These are phyloP conservation scores for Skeletonema grethae DNA, from an alignment of 108 stramenopile species.

Conservation along the genomic window DNA sequence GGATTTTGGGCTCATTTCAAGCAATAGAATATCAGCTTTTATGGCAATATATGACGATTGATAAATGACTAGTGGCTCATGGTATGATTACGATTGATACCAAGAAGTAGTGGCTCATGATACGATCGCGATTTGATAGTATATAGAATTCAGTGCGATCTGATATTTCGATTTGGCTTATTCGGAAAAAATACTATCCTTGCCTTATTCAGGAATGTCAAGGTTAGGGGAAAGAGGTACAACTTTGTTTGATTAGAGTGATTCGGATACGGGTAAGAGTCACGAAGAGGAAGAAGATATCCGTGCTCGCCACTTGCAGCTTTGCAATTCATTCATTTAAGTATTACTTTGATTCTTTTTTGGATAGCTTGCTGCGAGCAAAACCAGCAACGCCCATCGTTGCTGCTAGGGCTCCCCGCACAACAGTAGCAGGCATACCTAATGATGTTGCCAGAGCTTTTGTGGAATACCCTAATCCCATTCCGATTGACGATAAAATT, in stretches of 20 bases:
- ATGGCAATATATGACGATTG: slow-evolving; percentile 32
- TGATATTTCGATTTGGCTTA: too few species aligned
- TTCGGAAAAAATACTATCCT: too few species aligned
- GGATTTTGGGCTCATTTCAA: slow-evolving; percentile 45
- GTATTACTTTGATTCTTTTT: background rate
- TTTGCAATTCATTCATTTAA: too few species aligned
- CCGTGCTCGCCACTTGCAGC: too few species aligned
- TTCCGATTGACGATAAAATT: slow-evolving; percentile 12
- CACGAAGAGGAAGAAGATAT: too few species aligned
- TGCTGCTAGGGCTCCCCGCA: background rate
- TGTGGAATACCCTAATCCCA: slow-evolving; percentile 7
- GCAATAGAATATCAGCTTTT: slow-evolving; percentile 17
- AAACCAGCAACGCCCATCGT: background rate
- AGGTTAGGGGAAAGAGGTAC: too few species aligned
- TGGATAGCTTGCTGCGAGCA: slow-evolving; percentile 1
- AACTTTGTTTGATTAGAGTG: too few species aligned
- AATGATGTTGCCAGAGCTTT: background rate
- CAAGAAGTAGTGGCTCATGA: background rate
- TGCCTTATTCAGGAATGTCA: too few species aligned
- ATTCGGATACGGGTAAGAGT: too few species aligned
- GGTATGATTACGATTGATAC: too few species aligned
- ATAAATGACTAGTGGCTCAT: background rate
- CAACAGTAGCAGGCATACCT: background rate
- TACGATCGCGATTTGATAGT: too few species aligned
- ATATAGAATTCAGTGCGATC: too few species aligned